Base-by-base conservation (phyloP, 2,329 filamentous ascomycete genomes). In the Magnaporthiopsis poae region DNA sequence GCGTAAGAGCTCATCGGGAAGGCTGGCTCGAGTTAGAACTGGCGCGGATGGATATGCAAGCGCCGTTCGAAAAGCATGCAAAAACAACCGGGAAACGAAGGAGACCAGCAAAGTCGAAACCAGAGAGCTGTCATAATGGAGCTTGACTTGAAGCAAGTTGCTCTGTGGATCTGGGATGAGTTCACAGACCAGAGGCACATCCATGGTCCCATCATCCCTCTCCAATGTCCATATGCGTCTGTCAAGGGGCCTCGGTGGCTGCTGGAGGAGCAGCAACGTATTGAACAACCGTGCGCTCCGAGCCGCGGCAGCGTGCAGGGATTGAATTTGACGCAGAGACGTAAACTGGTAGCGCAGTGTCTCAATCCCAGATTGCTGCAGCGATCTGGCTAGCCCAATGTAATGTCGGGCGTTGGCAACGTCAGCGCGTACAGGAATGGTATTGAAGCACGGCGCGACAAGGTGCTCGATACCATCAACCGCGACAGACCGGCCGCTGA, bases 361-460 rank as follows among this genome's bases (percentile, higher is more conserved):
- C 0, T 87, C 80, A 0, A 84, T 77, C 72, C 90, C 92, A 33
- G 86, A 74, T 0, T 76, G 75, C 65, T 92, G 88, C 2, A 91
- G 80, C 2, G 78, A 74, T 67, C 83, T 84, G 33, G 89, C 77
- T 13, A 92, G 73, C 5, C 87, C 82, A 0, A 80, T 71, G 67
- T 88, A 87, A 21, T 81, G 82, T 0, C 75, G 78, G 1, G 74
- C 74, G 2, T 73, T 73, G 0, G 80, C 76, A 12, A 90, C 68
- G 39, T 86, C 77, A 21, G 86, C 77, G 33, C 91, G 84, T 1
- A 92, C 73, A 0, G 93, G 92, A 15, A 96, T 77, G 0, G 93
- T 96, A 73, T 96, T 97, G 80, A 97, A 96, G 74, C 92, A 96
- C 0, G 93, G 93, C 0, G 91, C 92, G n/a, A 96, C 85, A 7